Evolutionary conservation across 2,329 filamentous ascomycete species (phyloP).

Genomic region (Pseudogymnoascus sp.): DNA sequence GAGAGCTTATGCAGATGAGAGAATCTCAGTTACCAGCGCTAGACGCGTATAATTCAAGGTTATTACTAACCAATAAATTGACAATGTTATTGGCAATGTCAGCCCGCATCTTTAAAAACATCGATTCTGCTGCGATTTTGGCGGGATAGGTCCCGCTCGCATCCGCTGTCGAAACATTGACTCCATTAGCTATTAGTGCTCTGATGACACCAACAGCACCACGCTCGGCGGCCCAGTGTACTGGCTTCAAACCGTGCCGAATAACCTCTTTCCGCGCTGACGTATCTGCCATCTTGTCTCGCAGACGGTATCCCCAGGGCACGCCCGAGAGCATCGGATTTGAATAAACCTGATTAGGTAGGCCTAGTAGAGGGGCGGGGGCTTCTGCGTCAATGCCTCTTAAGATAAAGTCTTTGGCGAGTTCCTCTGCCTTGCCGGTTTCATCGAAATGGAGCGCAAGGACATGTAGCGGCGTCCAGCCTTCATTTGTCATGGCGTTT

Average conservation of each 20-base stretch:
- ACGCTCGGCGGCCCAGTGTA: slow-evolving; percentile 11
- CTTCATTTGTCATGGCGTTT: background rate
- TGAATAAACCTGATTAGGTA: too few species aligned
- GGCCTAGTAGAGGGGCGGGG: too few species aligned
- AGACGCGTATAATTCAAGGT: background rate
- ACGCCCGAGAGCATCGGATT: background rate
- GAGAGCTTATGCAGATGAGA: background rate
- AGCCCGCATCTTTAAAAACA: too few species aligned
- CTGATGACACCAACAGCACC: background rate
- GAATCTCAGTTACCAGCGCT: background rate
- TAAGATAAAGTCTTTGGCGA: background rate
- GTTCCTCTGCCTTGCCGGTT: background rate
- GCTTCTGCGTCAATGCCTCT: background rate
- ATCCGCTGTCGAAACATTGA: too few species aligned
- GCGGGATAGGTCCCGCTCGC: too few species aligned
- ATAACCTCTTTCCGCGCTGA: background rate
- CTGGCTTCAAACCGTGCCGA: background rate
- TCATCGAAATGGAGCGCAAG: background rate
- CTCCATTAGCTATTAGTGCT: background rate
- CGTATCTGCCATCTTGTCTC: background rate
- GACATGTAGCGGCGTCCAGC: background rate
- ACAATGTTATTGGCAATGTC: too few species aligned
- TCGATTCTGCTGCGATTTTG: too few species aligned
- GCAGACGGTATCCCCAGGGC: background rate
- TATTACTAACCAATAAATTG: background rate